These are phyloP conservation scores for Didymella keratinophila DNA, from an alignment of 2,329 filamentous ascomycete genomes.

Conservation along the genomic window DNA sequence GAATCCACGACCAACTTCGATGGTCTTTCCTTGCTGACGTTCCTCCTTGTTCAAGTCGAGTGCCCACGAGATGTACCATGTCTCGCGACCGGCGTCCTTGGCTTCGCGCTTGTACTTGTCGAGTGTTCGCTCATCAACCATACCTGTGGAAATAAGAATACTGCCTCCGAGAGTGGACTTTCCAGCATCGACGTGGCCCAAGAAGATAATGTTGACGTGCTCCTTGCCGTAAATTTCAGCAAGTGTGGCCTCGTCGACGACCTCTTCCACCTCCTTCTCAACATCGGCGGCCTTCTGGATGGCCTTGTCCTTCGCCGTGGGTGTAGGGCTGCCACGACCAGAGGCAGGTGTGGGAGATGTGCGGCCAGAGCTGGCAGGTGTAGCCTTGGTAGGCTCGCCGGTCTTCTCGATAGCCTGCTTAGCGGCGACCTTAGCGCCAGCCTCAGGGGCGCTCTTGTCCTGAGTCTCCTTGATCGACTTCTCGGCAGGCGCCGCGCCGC, in stretches of 20 bases:
- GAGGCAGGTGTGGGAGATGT: constrained; percentile 84
- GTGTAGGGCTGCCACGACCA: constrained; percentile 80
- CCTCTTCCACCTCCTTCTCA: constrained; percentile 77
- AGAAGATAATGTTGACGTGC: constrained; percentile 94
- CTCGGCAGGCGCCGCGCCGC: constrained; percentile 60
- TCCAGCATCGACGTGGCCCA: constrained; percentile 97
- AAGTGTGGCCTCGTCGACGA: constrained; percentile 84
- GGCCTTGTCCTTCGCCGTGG: constrained; percentile 65
- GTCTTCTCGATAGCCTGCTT: constrained; percentile 92
- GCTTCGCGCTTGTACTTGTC: constrained; percentile 93
- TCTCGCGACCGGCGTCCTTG: constrained; percentile 94
- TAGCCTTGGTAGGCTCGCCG: constrained; percentile 68
- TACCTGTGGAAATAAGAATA: constrained; percentile 91
- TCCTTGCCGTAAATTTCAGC: constrained; percentile 97
- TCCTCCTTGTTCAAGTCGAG: constrained; percentile 97
- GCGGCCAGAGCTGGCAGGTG: constrained; percentile 65
- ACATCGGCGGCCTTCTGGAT: constrained; percentile 80
- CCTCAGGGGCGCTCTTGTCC: constrained; percentile 63
- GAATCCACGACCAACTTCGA: constrained; percentile 93
- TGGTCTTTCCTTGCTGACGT: constrained; percentile 94
- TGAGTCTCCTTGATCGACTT: constrained; percentile 58
- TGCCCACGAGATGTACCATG: constrained; percentile 99
- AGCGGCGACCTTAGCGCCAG: constrained; percentile 83
- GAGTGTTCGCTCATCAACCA: constrained; percentile 99
- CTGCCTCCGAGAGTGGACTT: constrained; percentile 96